Evolutionary conservation across 192 early-diverging fungal species (phyloP), one percentile per base, ranked within the genome.

Genomic region (Gorgonomyces haynaldii): DNA sequence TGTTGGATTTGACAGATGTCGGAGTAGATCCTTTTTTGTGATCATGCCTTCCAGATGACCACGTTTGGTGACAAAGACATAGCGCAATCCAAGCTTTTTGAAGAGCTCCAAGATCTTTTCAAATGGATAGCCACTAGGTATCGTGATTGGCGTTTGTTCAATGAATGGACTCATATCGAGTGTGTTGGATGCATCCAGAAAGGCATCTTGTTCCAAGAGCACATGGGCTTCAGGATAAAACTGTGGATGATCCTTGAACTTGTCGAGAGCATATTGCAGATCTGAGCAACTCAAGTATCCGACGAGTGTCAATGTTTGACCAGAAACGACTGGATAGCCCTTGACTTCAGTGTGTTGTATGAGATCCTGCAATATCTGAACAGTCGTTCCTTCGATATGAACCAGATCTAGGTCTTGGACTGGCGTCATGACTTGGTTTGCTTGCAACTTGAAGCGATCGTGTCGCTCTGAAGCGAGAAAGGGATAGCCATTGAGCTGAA

Each of bases 371-470:
- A 67, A 77, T 4, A 67, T 57, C 65, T 75, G 75, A 77, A 64
- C 37, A 19, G 50, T 52, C 67, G 67, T 60, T 1, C 65, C 63
- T n/a, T 24, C 42, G 9, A 9, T 41, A 19, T 44, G 40, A 20
- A 72, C 46, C 21, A 57, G 60, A 10, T 56, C 57, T 20, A 72
- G 46, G 29, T 69, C 58, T 7, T 34, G 46, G 13, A 75, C 37
- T 68, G 82, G 19, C 2, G 90, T 91, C 42, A 91, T 91, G 4
- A 84, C 88, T 1, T 90, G 72, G 48, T 87, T 71, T 2, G 86
- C 92, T 58, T 85, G 81, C 15, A 83, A 80, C 24, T 85, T 88
- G 28, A 68, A 21, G 3, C 54, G 17, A n/a, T 43, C 23, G 4
- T 73, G 62, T 48, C 68, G 60, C 8, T 53, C 49, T 19, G 51